These are phyloP conservation scores for Geotrichum macrosporum DNA, from an alignment of 1,139 yeast species.

Conservation along the genomic window DNA sequence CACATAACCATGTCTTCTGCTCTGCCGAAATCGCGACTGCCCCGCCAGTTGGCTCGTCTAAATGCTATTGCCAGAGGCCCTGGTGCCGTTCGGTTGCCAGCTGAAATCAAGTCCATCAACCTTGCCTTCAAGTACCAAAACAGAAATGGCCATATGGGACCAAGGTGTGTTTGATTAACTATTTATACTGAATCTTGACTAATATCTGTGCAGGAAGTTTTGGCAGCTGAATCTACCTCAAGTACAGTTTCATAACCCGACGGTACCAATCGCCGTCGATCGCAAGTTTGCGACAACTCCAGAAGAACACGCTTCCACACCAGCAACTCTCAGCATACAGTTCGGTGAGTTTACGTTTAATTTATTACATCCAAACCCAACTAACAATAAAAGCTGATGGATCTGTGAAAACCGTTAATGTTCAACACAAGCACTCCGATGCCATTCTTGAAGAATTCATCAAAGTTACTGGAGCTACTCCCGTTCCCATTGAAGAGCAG, in stretches of 20 bases:
- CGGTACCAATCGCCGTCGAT: constrained; percentile 53
- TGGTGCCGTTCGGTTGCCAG: constrained; percentile 44
- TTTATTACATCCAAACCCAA: neutral
- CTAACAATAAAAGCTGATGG: constrained; percentile 36
- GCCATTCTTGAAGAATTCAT: constrained; percentile 43
- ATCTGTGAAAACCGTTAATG: constrained; percentile 36
- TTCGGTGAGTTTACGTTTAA: constrained; percentile 25
- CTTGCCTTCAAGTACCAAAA: constrained; percentile 46
- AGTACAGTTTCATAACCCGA: constrained; percentile 76
- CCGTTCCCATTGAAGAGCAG: constrained; percentile 35
- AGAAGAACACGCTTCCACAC: constrained; percentile 44
- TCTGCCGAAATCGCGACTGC: constrained; percentile 29
- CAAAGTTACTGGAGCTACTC: constrained; percentile 37
- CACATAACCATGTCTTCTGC: constrained; percentile 2
- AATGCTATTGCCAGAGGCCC: constrained; percentile 45
- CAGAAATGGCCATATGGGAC: constrained; percentile 39
- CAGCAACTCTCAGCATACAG: constrained; percentile 41
- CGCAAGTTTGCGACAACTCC: constrained; percentile 38
- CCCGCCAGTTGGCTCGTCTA: constrained; percentile 43
- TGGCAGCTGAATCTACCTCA: constrained; percentile 75
- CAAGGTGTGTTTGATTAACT: constrained; percentile 1
- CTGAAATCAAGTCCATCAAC: constrained; percentile 38
- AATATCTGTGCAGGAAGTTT: constrained; percentile 46
- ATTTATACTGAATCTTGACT: constrained; percentile 10
- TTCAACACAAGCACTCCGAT: constrained; percentile 39